Base-by-base conservation (phyloP, 495 filamentous ascomycete genomes). In the Ramalina intermedia region DNA sequence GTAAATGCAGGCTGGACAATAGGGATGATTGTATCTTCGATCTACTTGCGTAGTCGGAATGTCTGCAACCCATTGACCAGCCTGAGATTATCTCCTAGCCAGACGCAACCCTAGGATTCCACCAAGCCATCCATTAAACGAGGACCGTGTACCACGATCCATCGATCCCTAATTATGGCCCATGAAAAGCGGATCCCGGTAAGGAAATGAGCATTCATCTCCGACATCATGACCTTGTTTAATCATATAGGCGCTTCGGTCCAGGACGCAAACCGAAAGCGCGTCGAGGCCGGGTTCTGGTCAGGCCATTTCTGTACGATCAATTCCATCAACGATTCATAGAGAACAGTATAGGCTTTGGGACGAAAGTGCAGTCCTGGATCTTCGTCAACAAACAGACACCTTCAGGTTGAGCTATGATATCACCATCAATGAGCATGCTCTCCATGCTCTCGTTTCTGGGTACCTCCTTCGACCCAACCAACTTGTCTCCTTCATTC, bases 311-410 rank as follows among this genome's bases (percentile, higher is more conserved):
- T 67, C 48, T 59, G 53, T 43, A 58, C 52, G 48, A 85, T 76
- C 3, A 65, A 52, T 49, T 72, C 63, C 63, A 75, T 70, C 16
- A 81, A 47, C 51, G 74, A 67, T 7, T 74, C 64, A 52, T 67
- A 82, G 21, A 83, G 63, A 42, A 84, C 58, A 37, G 67, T 62
- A 53, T 84, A 84, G 29, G 73, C 81, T 43, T 63, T 59, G 2
- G 76, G 68, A n/a, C 68, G 71, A 48, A 85, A 74, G 64, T 85
- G 81, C 43, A 85, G 62, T 8, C 79, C 79, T 83, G 41, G 20
- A 55, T 11, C 41, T 14, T 26, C 2, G 26, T 52, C 16, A 48
- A 36, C 23, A 36, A 43, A 20, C 17, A 41, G 9, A 12, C 26
- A 43, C 27, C 55, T 4, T 29, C 7, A 33, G 12, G 12, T 13